These are phyloP conservation scores for Zalaria sp. DNA, from an alignment of 2,329 filamentous ascomycete species.

Conservation along the genomic window DNA sequence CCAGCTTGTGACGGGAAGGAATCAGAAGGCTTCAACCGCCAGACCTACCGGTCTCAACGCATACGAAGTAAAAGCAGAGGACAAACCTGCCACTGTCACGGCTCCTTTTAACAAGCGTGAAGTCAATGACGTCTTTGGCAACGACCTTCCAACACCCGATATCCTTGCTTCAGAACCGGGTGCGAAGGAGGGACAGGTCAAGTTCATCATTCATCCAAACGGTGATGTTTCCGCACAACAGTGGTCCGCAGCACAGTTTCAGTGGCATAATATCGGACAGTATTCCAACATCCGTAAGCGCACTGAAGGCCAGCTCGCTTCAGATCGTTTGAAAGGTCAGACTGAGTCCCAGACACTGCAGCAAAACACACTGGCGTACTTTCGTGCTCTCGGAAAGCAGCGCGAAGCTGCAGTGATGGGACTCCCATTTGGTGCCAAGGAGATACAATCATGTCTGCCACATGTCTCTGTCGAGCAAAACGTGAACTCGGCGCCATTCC, in stretches of 20 bases:
- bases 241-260: slow-evolving; percentile 24
- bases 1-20: slow-evolving; percentile 16
- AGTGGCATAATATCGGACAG: slow-evolving; percentile 31
- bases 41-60: slow-evolving; percentile 9
- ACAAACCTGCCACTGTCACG: slow-evolving; percentile 16
- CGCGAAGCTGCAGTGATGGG: slow-evolving; percentile 18
- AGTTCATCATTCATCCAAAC: slow-evolving; percentile 33
- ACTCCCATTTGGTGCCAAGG: slow-evolving; percentile 14
- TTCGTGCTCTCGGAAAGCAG: slow-evolving; percentile 27
- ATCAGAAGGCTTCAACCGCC: slow-evolving; percentile 4
- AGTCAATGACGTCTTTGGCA: slow-evolving; percentile 25
- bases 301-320: slow-evolving; percentile 29
- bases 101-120: slow-evolving; percentile 15
- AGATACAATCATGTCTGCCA: slow-evolving; percentile 16
- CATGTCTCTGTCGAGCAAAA: slow-evolving; percentile 5
- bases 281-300: slow-evolving; percentile 26
- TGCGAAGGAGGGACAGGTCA: slow-evolving; percentile 25
- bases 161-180: slow-evolving; percentile 20
- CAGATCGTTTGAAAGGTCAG: slow-evolving; percentile 23
- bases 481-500: neutral
- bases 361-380: slow-evolving; percentile 25
- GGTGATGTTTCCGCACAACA: slow-evolving; percentile 33
- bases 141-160: slow-evolving; percentile 25
- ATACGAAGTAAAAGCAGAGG: slow-evolving; percentile 13
- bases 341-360: slow-evolving; percentile 18